Percentiles rank a stretch among this genome's conserved stretches.
Conservation (phyloP, 352 stramenopile genomes). For the Halophytophthora batemanensis region DNA sequence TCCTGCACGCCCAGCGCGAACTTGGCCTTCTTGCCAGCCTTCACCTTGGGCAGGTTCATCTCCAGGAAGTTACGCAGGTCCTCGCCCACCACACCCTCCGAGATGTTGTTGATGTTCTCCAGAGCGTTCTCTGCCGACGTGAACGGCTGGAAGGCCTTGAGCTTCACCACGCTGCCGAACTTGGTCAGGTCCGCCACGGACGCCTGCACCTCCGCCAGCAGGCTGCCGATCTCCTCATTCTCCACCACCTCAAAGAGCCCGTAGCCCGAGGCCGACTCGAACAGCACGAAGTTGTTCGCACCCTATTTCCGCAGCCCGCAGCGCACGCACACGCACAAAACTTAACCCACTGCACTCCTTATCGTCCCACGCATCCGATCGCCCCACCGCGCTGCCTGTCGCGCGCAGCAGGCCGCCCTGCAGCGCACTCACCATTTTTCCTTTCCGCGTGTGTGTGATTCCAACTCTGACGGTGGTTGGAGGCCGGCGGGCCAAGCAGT, state of each 20-base stretch:
- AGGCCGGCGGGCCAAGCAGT: no score
- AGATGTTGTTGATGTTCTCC: conserved; percentile 99
- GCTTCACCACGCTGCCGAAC: conserved; percentile 97
- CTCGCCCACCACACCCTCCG: conserved; percentile 91
- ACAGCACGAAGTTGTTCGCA: conserved; percentile 90
- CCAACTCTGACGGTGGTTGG: no score
- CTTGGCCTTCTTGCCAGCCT: conserved; percentile 89
- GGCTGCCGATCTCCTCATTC: conserved; percentile 94
- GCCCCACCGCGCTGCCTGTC: background rate
- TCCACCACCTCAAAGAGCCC: conserved; percentile 98
- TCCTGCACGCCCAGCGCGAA: conserved; percentile 92
- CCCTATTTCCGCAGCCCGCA: conserved; percentile 11
- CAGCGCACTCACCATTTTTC: no score
- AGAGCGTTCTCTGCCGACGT: conserved; percentile 98
- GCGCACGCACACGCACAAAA: conserved; percentile 4
- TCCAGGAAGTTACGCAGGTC: conserved; percentile 99
- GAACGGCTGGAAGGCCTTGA: conserved; percentile 99
- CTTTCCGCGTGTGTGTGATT: no score
- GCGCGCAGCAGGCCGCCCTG: no score
- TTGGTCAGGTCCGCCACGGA: conserved; percentile 91
- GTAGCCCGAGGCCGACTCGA: conserved; percentile 98
- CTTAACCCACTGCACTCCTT: conserved; percentile 16
- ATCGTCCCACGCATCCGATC: conserved; percentile 1
- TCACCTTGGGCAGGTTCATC: conserved; percentile 98
- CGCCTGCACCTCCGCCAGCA: conserved; percentile 89